A percentile compares a stretch with the other conserved stretches of the same genome.
Conservation (phyloP, 306 rosid genomes). For the Geum urbanum region DNA sequence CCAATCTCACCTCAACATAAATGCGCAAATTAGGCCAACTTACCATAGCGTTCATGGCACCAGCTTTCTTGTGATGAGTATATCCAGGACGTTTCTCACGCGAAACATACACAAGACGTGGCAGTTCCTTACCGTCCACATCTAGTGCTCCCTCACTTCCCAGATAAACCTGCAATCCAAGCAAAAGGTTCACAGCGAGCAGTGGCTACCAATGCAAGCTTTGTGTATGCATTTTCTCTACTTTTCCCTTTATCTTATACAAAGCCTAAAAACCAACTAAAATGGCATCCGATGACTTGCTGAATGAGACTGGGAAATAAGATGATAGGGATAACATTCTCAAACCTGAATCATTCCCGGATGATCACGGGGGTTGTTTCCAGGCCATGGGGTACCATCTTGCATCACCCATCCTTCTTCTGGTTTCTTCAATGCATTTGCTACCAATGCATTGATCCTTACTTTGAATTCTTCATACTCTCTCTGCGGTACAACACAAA, state of each 20-base stretch:
- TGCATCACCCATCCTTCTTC: slow-evolving; percentile 98
- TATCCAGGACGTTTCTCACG: slow-evolving; percentile 86
- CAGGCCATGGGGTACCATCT: slow-evolving; percentile 98
- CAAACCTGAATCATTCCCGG: slow-evolving; percentile 97
- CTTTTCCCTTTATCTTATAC: background rate
- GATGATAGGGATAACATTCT: background rate
- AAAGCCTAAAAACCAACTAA: background rate
- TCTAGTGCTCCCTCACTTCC: slow-evolving; percentile 88
- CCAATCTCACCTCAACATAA: background rate
- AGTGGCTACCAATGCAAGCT: background rate
- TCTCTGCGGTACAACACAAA: slow-evolving; percentile 50
- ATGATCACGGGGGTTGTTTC: slow-evolving; percentile 80
- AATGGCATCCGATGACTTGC: background rate
- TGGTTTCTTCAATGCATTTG: slow-evolving; percentile 85
- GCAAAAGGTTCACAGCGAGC: slow-evolving; percentile 6
- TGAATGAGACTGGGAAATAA: background rate
- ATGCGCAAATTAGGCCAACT: slow-evolving; percentile 25
- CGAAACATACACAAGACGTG: slow-evolving; percentile 81
- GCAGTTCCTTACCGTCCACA: slow-evolving; percentile 69
- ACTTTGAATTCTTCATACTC: slow-evolving; percentile 97
- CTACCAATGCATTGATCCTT: slow-evolving; percentile 71
- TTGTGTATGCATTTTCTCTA: background rate
- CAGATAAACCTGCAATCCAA: slow-evolving; percentile 54
- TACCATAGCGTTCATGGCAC: slow-evolving; percentile 94
- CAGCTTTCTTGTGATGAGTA: slow-evolving; percentile 83